Conservation (phyloP, 1,284 basidiomycete genomes). For the Inonotus hispidus region DNA sequence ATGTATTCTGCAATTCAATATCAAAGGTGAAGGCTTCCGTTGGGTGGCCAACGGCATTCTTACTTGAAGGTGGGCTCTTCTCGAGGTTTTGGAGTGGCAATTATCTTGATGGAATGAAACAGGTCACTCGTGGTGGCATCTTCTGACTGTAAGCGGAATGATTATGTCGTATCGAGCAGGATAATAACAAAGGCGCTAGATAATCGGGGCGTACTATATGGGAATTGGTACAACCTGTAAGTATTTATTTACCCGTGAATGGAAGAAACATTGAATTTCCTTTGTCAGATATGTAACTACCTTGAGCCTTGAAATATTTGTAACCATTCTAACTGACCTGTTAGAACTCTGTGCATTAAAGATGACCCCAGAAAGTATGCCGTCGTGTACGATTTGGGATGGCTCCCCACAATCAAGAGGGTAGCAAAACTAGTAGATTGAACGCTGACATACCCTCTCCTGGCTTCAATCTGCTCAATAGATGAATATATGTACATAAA, state of each 20-base stretch:
- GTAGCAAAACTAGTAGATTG: neutral
- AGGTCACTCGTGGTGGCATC: slow-evolving; percentile 72
- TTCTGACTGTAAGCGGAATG: slow-evolving; percentile 43
- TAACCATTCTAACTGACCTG: neutral
- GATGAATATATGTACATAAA: neutral
- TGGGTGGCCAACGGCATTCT: slow-evolving; percentile 60
- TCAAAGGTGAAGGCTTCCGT: slow-evolving; percentile 48
- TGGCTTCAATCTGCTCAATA: neutral
- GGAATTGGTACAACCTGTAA: slow-evolving; percentile 55
- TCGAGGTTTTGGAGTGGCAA: neutral
- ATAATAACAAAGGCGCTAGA: slow-evolving; percentile 32
- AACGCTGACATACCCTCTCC: neutral
- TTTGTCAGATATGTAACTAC: slow-evolving; percentile 2
- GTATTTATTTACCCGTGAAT: slow-evolving; percentile 24
- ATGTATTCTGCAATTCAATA: slow-evolving; percentile 54
- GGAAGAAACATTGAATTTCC: neutral
- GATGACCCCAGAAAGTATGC: slow-evolving; percentile 48
- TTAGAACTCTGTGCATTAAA: slow-evolving; percentile 53
- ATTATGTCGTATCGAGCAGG: neutral
- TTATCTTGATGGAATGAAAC: neutral
- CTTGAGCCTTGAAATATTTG: slow-evolving; percentile 40
- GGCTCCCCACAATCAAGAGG: slow-evolving; percentile 33
- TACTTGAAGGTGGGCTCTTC: slow-evolving; percentile 49
- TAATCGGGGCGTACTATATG: slow-evolving; percentile 55
- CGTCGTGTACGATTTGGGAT: slow-evolving; percentile 35